Evolutionary conservation across 495 filamentous ascomycete genomes (phyloP).

Genomic region (Glonium stellatum): DNA sequence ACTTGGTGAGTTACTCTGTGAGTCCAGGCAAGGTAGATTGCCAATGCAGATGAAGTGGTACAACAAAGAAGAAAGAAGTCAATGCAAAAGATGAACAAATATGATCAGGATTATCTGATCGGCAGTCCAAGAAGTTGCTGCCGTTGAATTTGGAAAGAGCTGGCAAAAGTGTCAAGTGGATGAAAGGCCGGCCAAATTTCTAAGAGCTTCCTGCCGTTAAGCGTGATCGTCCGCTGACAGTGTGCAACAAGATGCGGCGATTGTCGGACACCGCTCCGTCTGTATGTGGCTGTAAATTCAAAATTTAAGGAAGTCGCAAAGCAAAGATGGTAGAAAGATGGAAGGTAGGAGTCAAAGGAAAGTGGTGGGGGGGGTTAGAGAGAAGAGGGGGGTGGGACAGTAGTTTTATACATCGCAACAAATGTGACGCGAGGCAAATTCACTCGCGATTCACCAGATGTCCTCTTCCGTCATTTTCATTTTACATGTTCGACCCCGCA

Average conservation of each 20-base stretch:
- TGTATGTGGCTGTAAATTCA: background rate
- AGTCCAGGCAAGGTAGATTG: constrained; percentile 23
- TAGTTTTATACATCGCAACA: background rate
- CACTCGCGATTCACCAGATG: background rate
- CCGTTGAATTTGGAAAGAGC: background rate
- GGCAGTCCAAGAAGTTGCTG: background rate
- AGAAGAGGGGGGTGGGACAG: constrained; percentile 13
- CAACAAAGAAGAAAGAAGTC: constrained; percentile 3
- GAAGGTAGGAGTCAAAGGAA: constrained; percentile 14
- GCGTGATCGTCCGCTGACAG: background rate
- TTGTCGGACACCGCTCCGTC: constrained; percentile 1
- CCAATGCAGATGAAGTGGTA: constrained; percentile 26
- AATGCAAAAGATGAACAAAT: constrained; percentile 12
- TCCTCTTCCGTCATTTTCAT: background rate
- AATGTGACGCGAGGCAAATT: background rate
- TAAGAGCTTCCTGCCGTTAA: background rate
- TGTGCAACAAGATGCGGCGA: background rate
- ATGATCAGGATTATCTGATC: background rate
- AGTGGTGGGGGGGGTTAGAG: constrained; percentile 11
- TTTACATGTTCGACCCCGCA: background rate
- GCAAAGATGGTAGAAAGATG: constrained; percentile 13
- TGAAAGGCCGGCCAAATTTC: background rate
- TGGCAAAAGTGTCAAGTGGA: background rate
- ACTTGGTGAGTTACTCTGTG: constrained; percentile 5
- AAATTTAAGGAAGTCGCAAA: constrained; percentile 6